Evolutionary conservation across 2,329 filamentous ascomycete species (phyloP).

Genomic region (Aspergillus quadrilineatus): DNA sequence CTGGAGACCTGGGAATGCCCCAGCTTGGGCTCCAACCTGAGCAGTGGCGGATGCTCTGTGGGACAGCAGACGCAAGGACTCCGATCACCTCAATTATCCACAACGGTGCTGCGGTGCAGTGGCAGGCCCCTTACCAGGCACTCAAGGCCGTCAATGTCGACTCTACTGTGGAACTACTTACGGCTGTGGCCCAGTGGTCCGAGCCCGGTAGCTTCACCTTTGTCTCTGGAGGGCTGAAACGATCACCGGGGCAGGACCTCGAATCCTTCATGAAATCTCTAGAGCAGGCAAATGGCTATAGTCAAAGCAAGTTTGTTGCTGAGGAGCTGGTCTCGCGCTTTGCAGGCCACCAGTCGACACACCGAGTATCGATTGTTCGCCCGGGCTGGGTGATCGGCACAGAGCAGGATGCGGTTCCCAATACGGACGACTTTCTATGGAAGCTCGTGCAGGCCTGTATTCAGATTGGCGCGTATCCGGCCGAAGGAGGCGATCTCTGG

Average conservation of each 20-base stretch:
- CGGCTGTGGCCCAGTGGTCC: neutral
- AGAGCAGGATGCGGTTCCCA: neutral
- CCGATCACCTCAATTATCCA: constrained; percentile 15
- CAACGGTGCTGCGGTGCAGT: constrained; percentile 16
- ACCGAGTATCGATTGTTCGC: neutral
- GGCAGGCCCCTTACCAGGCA: constrained; percentile 4
- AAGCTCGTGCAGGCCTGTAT: neutral
- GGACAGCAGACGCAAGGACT: neutral
- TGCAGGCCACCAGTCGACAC: neutral
- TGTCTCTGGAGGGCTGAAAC: neutral
- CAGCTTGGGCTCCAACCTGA: constrained; percentile 7
- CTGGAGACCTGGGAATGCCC: constrained; percentile 6
- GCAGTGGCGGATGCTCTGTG: constrained; percentile 1
- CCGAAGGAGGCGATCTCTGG: neutral
- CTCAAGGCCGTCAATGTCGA: constrained; percentile 13
- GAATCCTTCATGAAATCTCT: neutral
- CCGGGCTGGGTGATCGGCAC: constrained; percentile 3
- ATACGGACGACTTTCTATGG: constrained; percentile 3
- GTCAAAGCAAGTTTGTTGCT: constrained; percentile 6
- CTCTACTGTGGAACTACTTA: constrained; percentile 8
- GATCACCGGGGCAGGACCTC: neutral
- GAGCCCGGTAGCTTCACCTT: neutral
- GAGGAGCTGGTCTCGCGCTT: neutral
- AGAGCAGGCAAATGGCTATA: neutral
- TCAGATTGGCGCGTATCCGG: neutral